A percentile compares a stretch with the other conserved stretches of the same genome.
These are phyloP conservation scores for Emiliania huxleyi DNA, from an alignment of 78 protist species.

Conservation along the genomic window DNA sequence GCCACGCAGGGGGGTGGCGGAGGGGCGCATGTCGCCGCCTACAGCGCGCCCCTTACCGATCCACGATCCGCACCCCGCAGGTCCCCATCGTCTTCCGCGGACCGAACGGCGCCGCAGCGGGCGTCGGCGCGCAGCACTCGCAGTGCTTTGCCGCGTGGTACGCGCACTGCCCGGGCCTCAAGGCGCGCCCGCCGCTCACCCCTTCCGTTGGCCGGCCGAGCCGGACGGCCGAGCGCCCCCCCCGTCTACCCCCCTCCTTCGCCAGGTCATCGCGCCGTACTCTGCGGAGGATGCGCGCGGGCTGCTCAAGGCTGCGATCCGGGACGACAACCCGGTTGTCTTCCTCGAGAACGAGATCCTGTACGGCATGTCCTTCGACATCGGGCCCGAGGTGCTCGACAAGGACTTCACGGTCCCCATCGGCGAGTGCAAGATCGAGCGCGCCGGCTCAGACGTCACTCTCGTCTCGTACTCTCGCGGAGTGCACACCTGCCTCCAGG, in stretches of 20 bases:
- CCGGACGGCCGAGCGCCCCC: neutral
- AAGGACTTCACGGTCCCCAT: slow-evolving; percentile 84
- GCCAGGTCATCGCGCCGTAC: slow-evolving; percentile 81
- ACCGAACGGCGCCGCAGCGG: slow-evolving; percentile 93
- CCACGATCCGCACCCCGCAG: too few relatives aligned
- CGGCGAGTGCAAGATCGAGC: slow-evolving; percentile 87
- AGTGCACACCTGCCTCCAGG: slow-evolving; percentile 70
- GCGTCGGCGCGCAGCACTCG: slow-evolving; percentile 91
- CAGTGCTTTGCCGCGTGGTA: slow-evolving; percentile 97
- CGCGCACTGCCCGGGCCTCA: slow-evolving; percentile 63
- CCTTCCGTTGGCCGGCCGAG: neutral
- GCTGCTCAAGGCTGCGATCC: slow-evolving; percentile 91
- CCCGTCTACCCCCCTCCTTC: neutral
- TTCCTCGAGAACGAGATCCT: slow-evolving; percentile 91
- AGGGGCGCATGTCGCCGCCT: too few relatives aligned
- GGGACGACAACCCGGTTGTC: slow-evolving; percentile 94
- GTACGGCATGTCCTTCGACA: slow-evolving; percentile 81
- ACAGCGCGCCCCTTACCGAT: too few relatives aligned
- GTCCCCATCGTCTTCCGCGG: slow-evolving; percentile 97
- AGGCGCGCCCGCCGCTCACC: neutral
- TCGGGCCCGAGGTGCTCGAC: slow-evolving; percentile 50
- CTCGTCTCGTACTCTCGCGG: slow-evolving; percentile 80
- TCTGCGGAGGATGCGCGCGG: slow-evolving; percentile 86
- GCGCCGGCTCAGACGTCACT: slow-evolving; percentile 80
- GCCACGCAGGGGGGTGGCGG: too few relatives aligned